Percentiles rank a stretch among this genome's conserved stretches.
These are phyloP conservation scores for Septoria linicola DNA, from an alignment of 2,329 filamentous ascomycete species.

Conservation along the genomic window DNA sequence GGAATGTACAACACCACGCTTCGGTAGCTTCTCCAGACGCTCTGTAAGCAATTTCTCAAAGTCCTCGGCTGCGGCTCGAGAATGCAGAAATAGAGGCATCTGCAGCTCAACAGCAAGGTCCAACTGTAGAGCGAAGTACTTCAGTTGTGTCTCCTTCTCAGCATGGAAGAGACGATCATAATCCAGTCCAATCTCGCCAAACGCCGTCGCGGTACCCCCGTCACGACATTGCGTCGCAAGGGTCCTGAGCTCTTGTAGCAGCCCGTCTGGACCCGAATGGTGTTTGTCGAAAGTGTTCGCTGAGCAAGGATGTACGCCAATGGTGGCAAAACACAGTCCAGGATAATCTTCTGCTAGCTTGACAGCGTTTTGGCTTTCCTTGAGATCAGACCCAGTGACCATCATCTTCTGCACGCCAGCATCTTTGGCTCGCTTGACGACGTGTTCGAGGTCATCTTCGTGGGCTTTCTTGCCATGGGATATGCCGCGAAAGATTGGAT, in stretches of 20 bases:
- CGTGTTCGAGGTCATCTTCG: constrained; percentile 69
- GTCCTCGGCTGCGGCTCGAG: constrained; percentile 79
- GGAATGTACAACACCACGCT: constrained; percentile 79
- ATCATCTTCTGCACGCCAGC: constrained; percentile 87
- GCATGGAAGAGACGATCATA: constrained; percentile 89
- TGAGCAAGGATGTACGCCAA: constrained; percentile 91
- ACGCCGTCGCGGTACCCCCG: constrained; percentile 66
- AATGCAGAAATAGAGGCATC: constrained; percentile 88
- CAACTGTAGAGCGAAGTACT: constrained; percentile 82
- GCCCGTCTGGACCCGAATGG: constrained; percentile 56
- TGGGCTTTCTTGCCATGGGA: constrained; percentile 80
- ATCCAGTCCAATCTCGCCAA: constrained; percentile 94
- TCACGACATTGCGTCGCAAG: constrained; percentile 62
- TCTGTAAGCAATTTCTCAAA: constrained; percentile 71
- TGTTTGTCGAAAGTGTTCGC: constrained; percentile 72
- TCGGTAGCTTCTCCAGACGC: constrained; percentile 57
- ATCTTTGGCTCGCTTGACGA: constrained; percentile 73
- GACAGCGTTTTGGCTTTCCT: constrained; percentile 72
- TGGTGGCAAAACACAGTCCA: constrained; percentile 80
- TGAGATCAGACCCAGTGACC: constrained; percentile 85
- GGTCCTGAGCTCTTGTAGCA: constrained; percentile 59
- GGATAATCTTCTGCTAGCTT: constrained; percentile 71
- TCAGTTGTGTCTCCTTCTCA: constrained; percentile 73
- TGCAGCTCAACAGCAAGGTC: constrained; percentile 73
- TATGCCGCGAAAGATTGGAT: constrained; percentile 80